phyloP scores from a whole-genome alignment of 306 rosid species.

The Phaseolus lunatus region DNA sequence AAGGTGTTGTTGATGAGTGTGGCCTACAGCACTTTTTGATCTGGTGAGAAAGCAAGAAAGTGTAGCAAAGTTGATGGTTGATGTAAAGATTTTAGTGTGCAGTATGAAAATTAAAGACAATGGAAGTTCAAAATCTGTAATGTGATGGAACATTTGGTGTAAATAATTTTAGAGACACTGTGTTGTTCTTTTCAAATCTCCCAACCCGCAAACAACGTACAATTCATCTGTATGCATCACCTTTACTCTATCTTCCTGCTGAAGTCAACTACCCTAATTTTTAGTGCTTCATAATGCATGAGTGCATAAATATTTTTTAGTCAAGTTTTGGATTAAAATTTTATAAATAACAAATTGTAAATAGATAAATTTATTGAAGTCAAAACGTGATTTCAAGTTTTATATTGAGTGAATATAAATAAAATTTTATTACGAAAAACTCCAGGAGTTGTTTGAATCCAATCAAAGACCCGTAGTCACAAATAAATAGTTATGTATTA shows the following conservation, averaged over 20 bases:
- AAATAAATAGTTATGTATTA: neutral
- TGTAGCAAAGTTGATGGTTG: constrained; percentile 20
- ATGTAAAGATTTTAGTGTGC: neutral
- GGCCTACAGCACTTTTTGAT: constrained; percentile 28
- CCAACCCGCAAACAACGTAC: constrained; percentile 46
- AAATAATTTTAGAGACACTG: constrained; percentile 43
- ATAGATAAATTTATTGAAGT: no score
- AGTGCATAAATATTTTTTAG: no score
- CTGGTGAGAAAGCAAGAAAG: constrained; percentile 15
- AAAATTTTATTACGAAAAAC: neutral
- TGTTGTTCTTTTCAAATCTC: constrained; percentile 39
- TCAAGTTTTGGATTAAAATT: no score
- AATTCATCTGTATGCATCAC: constrained; percentile 5
- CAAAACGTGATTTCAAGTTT: no score
- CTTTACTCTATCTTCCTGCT: no score
- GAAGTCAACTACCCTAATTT: no score
- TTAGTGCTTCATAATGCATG: no score
- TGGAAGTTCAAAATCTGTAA: neutral
- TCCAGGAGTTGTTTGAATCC: neutral
- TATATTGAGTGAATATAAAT: no score
- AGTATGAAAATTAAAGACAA: constrained; percentile 4
- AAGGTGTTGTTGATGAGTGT: constrained; percentile 29
- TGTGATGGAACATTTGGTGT: constrained; percentile 27
- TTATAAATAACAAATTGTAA: no score
- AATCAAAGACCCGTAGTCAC: neutral